These are phyloP conservation scores for Saccharomyces uvarum DNA, from an alignment of 1,139 yeast genomes.

Conservation along the genomic window DNA sequence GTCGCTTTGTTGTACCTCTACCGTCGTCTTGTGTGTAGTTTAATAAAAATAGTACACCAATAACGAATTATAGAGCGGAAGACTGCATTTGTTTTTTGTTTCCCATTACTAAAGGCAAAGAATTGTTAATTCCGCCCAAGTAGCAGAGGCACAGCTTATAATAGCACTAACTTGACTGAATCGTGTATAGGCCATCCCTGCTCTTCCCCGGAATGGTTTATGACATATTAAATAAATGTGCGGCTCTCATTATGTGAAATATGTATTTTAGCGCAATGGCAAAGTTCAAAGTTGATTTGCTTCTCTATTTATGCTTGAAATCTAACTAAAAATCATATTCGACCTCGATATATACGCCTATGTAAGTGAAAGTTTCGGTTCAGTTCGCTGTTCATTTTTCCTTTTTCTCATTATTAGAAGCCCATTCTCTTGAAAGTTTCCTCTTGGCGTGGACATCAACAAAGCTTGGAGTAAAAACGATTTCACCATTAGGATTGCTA, in stretches of 20 bases:
- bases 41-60: no score
- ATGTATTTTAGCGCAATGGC: not conserved
- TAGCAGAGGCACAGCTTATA: no score
- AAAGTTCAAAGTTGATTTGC: not conserved
- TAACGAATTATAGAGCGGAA: no score
- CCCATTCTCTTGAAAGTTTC: slow-evolving; percentile 17
- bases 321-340: not conserved
- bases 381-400: not conserved
- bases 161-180: no score
- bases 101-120: no score
- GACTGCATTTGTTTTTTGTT: no score
- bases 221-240: not conserved
- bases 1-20: no score
- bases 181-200: not conserved
- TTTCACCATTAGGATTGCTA: slow-evolving; percentile 27
- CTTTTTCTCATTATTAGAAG: slow-evolving; percentile 1
- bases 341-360: not conserved
- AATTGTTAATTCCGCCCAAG: no score
- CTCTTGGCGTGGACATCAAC: slow-evolving; percentile 25
- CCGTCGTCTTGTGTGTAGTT: no score
- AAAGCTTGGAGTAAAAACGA: slow-evolving; percentile 26
- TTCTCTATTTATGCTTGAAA: not conserved
- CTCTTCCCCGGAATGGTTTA: not conserved
- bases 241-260: not conserved
- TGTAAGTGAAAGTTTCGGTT: not conserved